Conservation (phyloP, 306 rosid genomes). For the Gleditsia sinensis region DNA sequence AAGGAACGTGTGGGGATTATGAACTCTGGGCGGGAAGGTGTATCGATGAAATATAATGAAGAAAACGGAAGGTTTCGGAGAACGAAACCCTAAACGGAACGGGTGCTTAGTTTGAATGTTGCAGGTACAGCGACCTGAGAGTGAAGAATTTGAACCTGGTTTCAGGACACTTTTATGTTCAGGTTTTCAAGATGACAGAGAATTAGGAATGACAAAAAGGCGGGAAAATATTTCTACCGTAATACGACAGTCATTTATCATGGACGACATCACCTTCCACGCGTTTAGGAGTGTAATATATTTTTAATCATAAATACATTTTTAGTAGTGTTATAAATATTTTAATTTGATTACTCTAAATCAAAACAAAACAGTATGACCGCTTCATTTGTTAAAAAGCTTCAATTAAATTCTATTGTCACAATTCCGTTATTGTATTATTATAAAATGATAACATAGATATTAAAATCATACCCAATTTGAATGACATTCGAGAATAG, state of each 20-base stretch:
- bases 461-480: too few species aligned
- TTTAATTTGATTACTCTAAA: too few species aligned
- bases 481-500: too few species aligned
- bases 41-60: not conserved
- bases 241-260: not conserved
- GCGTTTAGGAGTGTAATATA: not conserved
- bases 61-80: constrained; percentile 38
- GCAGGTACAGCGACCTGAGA: constrained; percentile 20
- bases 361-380: too few species aligned
- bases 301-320: too few species aligned
- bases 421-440: too few species aligned
- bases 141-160: constrained; percentile 20
- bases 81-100: constrained; percentile 41
- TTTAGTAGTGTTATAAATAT: too few species aligned
- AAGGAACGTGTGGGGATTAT: not conserved
- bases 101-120: constrained; percentile 12
- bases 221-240: not conserved
- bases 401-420: too few species aligned
- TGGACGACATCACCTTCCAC: not conserved
- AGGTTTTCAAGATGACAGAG: not conserved
- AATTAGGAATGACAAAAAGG: not conserved
- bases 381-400: too few species aligned
- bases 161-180: not conserved
- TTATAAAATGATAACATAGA: too few species aligned
- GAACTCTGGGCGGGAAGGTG: not conserved